Evolutionary conservation across 2,329 filamentous ascomycete species (phyloP).

Genomic region (Apiospora arundinis): DNA sequence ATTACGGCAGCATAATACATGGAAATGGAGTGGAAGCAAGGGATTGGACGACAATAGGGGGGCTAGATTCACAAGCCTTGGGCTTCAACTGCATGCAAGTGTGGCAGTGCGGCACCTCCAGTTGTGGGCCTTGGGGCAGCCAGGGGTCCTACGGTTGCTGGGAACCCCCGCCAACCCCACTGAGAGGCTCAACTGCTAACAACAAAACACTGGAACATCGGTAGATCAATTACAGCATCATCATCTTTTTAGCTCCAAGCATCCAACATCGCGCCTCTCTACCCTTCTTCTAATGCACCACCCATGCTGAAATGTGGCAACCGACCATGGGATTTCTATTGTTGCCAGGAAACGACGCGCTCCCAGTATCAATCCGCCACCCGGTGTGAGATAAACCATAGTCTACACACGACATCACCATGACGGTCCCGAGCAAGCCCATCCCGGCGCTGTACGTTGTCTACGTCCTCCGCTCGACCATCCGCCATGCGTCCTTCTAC

Average conservation of each 20-base stretch:
- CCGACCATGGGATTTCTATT: not conserved
- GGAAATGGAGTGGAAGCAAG: too few species aligned
- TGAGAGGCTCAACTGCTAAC: not conserved
- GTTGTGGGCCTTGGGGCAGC: too few species aligned
- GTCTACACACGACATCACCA: conserved; percentile 38
- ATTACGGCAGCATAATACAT: too few species aligned
- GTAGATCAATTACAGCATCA: not conserved
- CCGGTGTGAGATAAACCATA: not conserved
- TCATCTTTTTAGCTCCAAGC: not conserved
- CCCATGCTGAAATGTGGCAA: not conserved
- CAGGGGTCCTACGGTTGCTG: too few species aligned
- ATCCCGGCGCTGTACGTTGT: conserved; percentile 93
- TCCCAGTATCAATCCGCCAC: not conserved
- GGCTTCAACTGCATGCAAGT: too few species aligned
- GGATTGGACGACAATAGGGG: too few species aligned
- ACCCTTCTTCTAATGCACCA: not conserved
- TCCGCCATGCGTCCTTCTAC: conserved; percentile 76
- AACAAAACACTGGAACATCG: not conserved
- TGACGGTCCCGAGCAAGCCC: conserved; percentile 54
- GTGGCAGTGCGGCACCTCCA: too few species aligned
- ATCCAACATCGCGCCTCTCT: not conserved
- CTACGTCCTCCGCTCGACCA: conserved; percentile 86
- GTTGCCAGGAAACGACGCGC: not conserved
- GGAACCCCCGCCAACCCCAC: conserved; percentile 2
- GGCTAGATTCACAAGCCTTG: too few species aligned